Evolutionary conservation across 768 basidiomycete species (phyloP).

Genomic region (Sporobolomyces roseus): DNA sequence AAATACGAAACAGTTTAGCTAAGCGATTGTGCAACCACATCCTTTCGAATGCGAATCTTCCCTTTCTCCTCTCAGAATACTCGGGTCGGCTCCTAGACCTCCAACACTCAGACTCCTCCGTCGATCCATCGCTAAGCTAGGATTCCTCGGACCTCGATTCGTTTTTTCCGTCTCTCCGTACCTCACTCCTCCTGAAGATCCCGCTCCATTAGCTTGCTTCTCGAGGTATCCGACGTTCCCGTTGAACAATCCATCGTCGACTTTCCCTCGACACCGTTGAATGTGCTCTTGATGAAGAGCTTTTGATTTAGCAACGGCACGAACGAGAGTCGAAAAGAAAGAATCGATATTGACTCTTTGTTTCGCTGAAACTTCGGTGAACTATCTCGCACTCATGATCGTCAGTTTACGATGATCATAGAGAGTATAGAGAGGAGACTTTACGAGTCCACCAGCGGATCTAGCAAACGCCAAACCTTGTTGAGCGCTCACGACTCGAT

Average conservation of each 20-base stretch:
- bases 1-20: background rate
- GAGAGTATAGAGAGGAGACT: background rate
- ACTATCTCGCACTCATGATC: too few relatives aligned
- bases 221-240: constrained; percentile 22
- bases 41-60: constrained; percentile 5
- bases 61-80: background rate
- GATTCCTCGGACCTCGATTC: constrained; percentile 3
- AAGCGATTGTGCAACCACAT: constrained; percentile 26
- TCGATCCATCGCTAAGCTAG: constrained; percentile 30
- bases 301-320: constrained; percentile 88
- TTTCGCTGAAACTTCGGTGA: constrained; percentile 94
- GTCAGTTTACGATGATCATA: too few relatives aligned
- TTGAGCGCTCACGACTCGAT: constrained; percentile 11
- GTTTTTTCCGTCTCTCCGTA: constrained; percentile 21
- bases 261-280: background rate
- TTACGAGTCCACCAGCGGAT: constrained; percentile 27
- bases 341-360: constrained; percentile 95
- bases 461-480: constrained; percentile 16
- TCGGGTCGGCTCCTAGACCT: constrained; percentile 34
- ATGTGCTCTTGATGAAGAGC: constrained; percentile 6
- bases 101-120: constrained; percentile 37
- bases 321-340: constrained; percentile 86
- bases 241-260: constrained; percentile 28
- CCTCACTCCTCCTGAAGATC: background rate
- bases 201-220: background rate